These are phyloP conservation scores for Ilex asprella DNA, from an alignment of 257 asterid species.

Conservation along the genomic window DNA sequence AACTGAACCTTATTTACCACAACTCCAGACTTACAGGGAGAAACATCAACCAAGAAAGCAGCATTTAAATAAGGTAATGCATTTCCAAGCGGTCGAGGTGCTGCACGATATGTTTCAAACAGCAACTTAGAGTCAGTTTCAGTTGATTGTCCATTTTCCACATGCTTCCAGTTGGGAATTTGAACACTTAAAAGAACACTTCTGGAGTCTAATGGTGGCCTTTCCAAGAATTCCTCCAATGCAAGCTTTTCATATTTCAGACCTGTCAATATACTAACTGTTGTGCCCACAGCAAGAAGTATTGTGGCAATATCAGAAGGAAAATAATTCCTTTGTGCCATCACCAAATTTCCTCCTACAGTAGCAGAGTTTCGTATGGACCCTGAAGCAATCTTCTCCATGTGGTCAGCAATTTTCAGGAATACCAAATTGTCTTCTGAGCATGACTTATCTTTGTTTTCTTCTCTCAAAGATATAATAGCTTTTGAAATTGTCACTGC, in stretches of 20 bases:
- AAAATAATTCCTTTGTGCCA: conserved; percentile 62
- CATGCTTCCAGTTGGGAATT: conserved; percentile 36
- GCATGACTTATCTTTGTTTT: conserved; percentile 6
- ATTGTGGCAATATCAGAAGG: conserved; percentile 66
- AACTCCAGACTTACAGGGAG: conserved; percentile 24
- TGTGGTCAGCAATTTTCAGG: conserved; percentile 42
- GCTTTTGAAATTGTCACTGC: conserved; percentile 48
- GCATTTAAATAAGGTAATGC: conserved; percentile 65
- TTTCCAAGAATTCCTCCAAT: conserved; percentile 42
- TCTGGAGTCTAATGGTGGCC: conserved; percentile 40
- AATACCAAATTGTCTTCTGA: conserved; percentile 26
- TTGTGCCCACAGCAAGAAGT: conserved; percentile 43
- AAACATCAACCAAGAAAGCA: conserved; percentile 54
- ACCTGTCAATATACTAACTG: conserved; percentile 33
- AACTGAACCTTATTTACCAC: conserved; percentile 25
- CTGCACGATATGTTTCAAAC: conserved; percentile 53
- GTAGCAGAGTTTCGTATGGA: conserved; percentile 59
- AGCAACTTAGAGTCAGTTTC: conserved; percentile 24
- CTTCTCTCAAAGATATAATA: conserved; percentile 33
- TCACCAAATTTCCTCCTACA: conserved; percentile 65
- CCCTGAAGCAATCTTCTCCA: conserved; percentile 58
- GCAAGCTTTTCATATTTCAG: conserved; percentile 27
- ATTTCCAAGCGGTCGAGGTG: conserved; percentile 66
- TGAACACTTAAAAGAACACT: conserved; percentile 45
- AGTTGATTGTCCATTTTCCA: conserved; percentile 6